phyloP scores from a whole-genome alignment of 2,329 filamentous ascomycete species.

The Monosporascus sp. region DNA sequence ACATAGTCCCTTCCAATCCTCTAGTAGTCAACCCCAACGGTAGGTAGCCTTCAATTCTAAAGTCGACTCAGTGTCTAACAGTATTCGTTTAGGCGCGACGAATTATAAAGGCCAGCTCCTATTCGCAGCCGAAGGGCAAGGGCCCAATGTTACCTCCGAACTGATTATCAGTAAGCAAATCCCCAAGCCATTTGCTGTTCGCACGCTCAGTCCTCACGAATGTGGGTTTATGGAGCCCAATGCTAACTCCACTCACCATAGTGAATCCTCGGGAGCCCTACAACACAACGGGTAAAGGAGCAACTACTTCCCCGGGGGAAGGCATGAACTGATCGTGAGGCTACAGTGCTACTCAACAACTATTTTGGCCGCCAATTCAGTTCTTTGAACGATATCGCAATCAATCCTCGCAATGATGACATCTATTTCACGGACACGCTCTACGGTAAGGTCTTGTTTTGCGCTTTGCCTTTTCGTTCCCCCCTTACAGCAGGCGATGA shows the following conservation, averaged over 20 bases:
- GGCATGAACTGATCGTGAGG: constrained; percentile 3
- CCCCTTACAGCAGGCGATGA: background rate
- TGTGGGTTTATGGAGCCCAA: no score
- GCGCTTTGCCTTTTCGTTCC: background rate
- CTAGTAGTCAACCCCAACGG: constrained; percentile 46
- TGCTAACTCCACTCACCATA: background rate
- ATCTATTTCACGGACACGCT: constrained; percentile 61
- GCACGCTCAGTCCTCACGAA: background rate
- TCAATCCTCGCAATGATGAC: constrained; percentile 48
- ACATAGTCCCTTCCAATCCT: constrained; percentile 35
- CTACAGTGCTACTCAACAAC: constrained; percentile 47
- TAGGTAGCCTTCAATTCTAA: constrained; percentile 12
- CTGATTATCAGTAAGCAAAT: constrained; percentile 26
- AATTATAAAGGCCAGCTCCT: constrained; percentile 45
- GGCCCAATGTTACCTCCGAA: constrained; percentile 32
- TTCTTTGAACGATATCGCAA: constrained; percentile 52
- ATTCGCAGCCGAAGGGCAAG: constrained; percentile 46
- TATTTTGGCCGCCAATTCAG: constrained; percentile 56
- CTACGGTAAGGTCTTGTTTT: constrained; percentile 38
- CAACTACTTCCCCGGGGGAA: background rate
- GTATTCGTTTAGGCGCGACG: constrained; percentile 34
- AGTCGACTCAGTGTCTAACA: background rate
- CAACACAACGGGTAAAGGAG: constrained; percentile 39
- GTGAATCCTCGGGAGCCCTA: constrained; percentile 41
- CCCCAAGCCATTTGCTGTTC: background rate